Percentiles rank a stretch among this genome's conserved stretches.
phyloP scores from a whole-genome alignment of 2,329 filamentous ascomycete genomes.

The Aureobasidium pullulans region DNA sequence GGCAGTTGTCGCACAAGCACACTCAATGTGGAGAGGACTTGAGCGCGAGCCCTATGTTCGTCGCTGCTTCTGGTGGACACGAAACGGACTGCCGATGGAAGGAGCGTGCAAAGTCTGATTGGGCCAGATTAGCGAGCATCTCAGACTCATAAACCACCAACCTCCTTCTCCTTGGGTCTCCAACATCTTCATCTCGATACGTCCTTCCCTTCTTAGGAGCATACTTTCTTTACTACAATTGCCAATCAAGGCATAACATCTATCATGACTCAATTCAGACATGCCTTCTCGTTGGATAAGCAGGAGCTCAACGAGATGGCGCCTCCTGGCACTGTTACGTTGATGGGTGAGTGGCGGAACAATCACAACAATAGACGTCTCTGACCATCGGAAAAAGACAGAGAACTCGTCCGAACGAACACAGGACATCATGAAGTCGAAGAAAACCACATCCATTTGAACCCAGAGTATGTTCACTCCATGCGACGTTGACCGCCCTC shows the following conservation, averaged over 20 bases:
- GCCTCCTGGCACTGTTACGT: slow-evolving; percentile 33
- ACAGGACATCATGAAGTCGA: slow-evolving; percentile 25
- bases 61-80: background rate
- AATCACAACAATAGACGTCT: background rate
- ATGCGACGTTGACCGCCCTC: no score
- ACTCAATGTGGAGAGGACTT: background rate
- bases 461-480: slow-evolving; percentile 19
- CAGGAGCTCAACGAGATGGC: slow-evolving; percentile 31
- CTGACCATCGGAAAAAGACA: slow-evolving; percentile 18
- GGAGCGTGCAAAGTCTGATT: background rate
- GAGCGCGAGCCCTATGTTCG: background rate
- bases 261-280: slow-evolving; percentile 29
- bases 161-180: background rate
- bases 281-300: slow-evolving; percentile 33
- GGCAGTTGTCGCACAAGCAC: no score
- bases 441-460: slow-evolving; percentile 31
- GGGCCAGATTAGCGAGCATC: background rate
- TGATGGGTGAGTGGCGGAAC: slow-evolving; percentile 28
- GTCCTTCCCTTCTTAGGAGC: background rate
- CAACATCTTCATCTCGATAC: background rate
- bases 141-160: background rate
- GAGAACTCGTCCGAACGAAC: slow-evolving; percentile 19
- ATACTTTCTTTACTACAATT: background rate
- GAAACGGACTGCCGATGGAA: background rate
- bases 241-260: background rate